Evolutionary conservation across 1,284 basidiomycete species (phyloP).

Genomic region (Dichomitus squalens): DNA sequence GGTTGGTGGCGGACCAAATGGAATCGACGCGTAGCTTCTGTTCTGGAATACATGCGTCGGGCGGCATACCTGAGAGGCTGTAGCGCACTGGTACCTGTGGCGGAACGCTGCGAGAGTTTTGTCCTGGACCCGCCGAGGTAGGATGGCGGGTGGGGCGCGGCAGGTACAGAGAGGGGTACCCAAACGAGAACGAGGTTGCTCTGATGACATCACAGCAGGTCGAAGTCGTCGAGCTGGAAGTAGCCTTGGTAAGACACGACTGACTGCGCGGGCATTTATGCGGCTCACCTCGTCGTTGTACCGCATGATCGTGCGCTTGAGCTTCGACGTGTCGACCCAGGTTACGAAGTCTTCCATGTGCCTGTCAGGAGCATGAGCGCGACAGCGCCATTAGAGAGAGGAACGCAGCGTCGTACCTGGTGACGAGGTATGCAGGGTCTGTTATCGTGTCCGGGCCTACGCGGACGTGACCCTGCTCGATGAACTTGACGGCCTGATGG

Average conservation of each 20-base stretch:
- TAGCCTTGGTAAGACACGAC: conserved; percentile 8
- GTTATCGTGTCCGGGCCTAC: conserved; percentile 96
- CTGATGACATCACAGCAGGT: conserved; percentile 61
- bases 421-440: conserved; percentile 96
- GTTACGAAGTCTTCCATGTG: conserved; percentile 99
- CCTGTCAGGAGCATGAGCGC: conserved; percentile 38
- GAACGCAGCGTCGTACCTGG: conserved; percentile 53
- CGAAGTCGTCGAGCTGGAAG: conserved; percentile 87
- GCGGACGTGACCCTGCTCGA: conserved; percentile 98
- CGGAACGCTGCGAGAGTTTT: no score
- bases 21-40: conserved; percentile 11
- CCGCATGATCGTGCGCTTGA: conserved; percentile 93
- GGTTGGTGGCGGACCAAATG: conserved; percentile 15
- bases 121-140: background rate
- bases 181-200: background rate
- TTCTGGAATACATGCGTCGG: conserved; percentile 1
- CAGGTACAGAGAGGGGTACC: background rate
- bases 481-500: conserved; percentile 88
- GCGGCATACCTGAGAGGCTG: background rate
- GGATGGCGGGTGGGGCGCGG: background rate
- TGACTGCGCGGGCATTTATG: background rate
- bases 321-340: conserved; percentile 97
- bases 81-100: background rate
- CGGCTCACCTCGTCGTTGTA: conserved; percentile 93
- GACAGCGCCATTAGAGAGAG: background rate